Percentiles rank a stretch among this genome's conserved stretches.
These are phyloP conservation scores for Aphanomyces stellatus DNA, from an alignment of 352 stramenopile species.

Conservation along the genomic window DNA sequence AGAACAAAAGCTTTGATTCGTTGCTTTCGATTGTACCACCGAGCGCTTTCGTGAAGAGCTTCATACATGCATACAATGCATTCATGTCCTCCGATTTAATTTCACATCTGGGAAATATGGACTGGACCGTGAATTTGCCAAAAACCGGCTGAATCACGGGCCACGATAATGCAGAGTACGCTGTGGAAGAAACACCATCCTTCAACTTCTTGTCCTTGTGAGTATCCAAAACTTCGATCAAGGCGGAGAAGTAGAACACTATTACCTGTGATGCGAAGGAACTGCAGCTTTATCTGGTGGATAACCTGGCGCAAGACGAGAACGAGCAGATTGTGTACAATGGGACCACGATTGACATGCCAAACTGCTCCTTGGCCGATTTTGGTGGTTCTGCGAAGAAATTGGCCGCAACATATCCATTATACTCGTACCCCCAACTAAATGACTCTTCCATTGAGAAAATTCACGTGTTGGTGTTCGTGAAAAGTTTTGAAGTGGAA, in stretches of 20 bases:
- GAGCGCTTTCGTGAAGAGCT: background rate
- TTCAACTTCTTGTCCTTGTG: background rate
- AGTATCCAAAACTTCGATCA: background rate
- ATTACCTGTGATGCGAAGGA: background rate
- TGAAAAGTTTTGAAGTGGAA: background rate
- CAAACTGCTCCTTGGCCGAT: conserved; percentile 2
- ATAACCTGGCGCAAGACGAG: background rate
- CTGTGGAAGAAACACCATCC: background rate
- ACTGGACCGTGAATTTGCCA: background rate
- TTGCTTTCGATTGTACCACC: background rate
- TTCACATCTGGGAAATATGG: background rate
- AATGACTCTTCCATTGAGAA: background rate
- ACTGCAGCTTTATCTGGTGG: background rate
- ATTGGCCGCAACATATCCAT: background rate
- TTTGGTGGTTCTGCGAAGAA: conserved; percentile 2
- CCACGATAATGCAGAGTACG: no score
- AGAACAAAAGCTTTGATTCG: conserved; percentile 2
- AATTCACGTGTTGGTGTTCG: background rate
- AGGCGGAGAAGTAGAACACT: background rate
- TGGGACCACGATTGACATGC: background rate
- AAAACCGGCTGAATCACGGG: background rate
- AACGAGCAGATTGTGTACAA: background rate
- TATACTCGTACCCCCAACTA: background rate
- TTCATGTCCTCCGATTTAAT: background rate
- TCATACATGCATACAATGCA: background rate